Percentiles rank a stretch among this genome's conserved stretches.
Conservation (phyloP, 345 rosid species). For the Streptanthus diversifolius region DNA sequence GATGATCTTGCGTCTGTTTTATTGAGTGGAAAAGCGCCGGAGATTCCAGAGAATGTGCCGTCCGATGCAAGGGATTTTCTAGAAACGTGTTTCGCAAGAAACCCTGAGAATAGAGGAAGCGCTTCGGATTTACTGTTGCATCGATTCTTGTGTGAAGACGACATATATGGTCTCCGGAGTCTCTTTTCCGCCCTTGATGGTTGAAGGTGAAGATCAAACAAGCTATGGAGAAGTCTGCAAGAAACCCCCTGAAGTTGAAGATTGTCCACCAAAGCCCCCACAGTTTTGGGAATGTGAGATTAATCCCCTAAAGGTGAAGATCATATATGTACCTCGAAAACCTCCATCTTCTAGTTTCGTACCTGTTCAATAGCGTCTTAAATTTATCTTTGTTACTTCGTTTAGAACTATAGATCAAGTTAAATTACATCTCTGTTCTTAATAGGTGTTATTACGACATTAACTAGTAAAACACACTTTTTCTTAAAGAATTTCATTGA, state of each 20-base stretch:
- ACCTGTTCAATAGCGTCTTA: background rate
- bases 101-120: background rate
- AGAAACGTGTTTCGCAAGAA: slow-evolving; percentile 15
- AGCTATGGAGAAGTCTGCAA: too few species aligned
- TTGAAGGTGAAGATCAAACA: too few species aligned
- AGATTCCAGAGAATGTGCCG: slow-evolving; percentile 9
- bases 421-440: too few species aligned
- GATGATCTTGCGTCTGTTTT: background rate
- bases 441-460: too few species aligned
- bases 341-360: background rate
- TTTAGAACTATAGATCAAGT: too few species aligned
- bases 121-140: slow-evolving; percentile 9
- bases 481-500: background rate
- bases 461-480: too few species aligned
- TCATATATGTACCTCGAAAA: background rate
- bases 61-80: slow-evolving; percentile 13
- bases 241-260: background rate
- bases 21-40: slow-evolving; percentile 5
- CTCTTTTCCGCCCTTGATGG: too few species aligned
- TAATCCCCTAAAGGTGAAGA: background rate
- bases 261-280: too few species aligned
- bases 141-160: slow-evolving; percentile 4
- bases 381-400: background rate
- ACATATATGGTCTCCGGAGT: too few species aligned
- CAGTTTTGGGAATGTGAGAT: too few species aligned